phyloP scores from a whole-genome alignment of 306 rosid genomes.

The barrel medic (Medicago truncatula) region DNA sequence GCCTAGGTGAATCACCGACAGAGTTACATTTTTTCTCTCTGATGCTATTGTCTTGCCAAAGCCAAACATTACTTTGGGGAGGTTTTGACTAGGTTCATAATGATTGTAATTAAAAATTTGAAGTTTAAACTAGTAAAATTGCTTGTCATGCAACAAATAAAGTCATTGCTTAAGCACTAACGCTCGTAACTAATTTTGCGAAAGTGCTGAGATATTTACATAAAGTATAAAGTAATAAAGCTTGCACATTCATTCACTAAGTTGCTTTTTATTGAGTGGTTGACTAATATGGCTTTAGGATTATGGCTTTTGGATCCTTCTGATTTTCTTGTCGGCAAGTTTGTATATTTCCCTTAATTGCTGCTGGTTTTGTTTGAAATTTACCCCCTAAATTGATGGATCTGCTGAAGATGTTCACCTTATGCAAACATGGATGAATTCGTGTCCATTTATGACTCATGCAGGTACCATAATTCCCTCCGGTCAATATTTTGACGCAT shows the following conservation, averaged over 20 bases:
- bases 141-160: no score
- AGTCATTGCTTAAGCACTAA: no score
- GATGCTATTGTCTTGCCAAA: constrained; percentile 25
- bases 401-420: background rate
- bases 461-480: background rate
- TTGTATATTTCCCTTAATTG: background rate
- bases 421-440: background rate
- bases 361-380: background rate
- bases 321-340: constrained; percentile 7
- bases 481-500: no score
- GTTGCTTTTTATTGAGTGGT: constrained; percentile 25
- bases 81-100: constrained; percentile 35
- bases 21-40: background rate
- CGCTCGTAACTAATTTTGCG: constrained; percentile 18
- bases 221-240: constrained; percentile 26
- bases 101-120: constrained; percentile 9
- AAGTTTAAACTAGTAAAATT: no score
- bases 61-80: constrained; percentile 43
- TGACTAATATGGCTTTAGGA: constrained; percentile 35
- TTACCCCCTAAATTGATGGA: constrained; percentile 10
- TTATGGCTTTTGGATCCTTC: constrained; percentile 8
- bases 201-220: background rate
- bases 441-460: background rate
- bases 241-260: constrained; percentile 1
- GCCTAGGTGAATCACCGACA: background rate